Percentiles rank a stretch among this genome's conserved stretches.
phyloP scores from a whole-genome alignment of 805 yeast genomes.

The Nakazawaea pomicola region DNA sequence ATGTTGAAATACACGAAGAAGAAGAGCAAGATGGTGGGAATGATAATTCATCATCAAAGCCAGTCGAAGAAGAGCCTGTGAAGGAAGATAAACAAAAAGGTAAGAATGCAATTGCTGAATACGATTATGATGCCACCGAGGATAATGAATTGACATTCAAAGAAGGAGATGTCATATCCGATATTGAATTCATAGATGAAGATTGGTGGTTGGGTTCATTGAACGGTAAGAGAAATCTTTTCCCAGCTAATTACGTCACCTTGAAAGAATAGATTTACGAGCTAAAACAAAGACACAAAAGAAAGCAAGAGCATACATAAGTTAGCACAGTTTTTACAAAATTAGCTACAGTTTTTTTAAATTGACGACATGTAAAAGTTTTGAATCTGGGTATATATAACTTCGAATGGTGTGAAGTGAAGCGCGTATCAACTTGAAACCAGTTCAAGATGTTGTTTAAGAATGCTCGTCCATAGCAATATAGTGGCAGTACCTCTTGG shows the following conservation, averaged over 20 bases:
- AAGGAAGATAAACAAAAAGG: slow-evolving; percentile 22
- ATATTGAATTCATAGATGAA: slow-evolving; percentile 85
- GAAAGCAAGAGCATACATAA: too few relatives aligned
- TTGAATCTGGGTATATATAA: too few relatives aligned
- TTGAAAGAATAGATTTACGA: slow-evolving; percentile 8
- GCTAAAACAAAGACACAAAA: too few relatives aligned
- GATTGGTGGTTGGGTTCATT: slow-evolving; percentile 97
- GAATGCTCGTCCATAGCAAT: slow-evolving; percentile 38
- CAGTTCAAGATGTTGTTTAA: slow-evolving; percentile 13
- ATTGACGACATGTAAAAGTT: too few relatives aligned
- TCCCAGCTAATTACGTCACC: slow-evolving; percentile 86
- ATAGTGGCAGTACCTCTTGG: slow-evolving; percentile 47
- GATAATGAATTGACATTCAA: slow-evolving; percentile 83
- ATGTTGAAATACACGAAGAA: slow-evolving; percentile 25
- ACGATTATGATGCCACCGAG: slow-evolving; percentile 85
- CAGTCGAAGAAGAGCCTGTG: slow-evolving; percentile 18
- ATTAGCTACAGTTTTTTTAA: too few relatives aligned
- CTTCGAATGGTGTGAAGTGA: too few relatives aligned
- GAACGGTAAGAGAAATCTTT: slow-evolving; percentile 74
- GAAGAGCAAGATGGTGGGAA: slow-evolving; percentile 15
- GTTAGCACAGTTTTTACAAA: too few relatives aligned
- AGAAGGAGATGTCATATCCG: slow-evolving; percentile 77
- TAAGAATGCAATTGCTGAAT: slow-evolving; percentile 59
- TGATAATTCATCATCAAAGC: too few relatives aligned
- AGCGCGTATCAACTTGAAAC: neutral